Percentiles rank a stretch among this genome's conserved stretches.
These are phyloP conservation scores for Tagetes patula DNA, from an alignment of 129 eudicot species.

Conservation along the genomic window DNA sequence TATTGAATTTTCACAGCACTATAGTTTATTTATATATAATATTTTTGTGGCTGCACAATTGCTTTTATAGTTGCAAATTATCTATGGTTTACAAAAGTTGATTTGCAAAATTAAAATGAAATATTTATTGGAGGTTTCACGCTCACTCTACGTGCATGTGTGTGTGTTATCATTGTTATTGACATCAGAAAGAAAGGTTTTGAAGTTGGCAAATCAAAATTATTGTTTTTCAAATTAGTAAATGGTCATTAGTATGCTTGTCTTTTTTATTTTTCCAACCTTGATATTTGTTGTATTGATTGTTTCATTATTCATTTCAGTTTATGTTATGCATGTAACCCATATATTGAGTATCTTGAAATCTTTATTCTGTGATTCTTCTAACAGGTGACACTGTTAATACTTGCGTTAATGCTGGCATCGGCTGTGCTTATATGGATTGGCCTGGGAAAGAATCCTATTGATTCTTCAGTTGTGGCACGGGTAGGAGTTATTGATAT, in stretches of 20 bases:
- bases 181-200: not conserved
- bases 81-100: not conserved
- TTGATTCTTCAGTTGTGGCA: constrained; percentile 69
- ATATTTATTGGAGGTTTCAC: not conserved
- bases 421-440: constrained; percentile 84
- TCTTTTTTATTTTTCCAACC: not conserved
- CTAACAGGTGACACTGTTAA: constrained; percentile 65
- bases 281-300: not conserved
- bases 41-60: not conserved
- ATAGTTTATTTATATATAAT: too few species aligned
- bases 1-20: too few species aligned
- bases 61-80: not conserved
- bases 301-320: not conserved
- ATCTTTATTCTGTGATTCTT: constrained; percentile 18
- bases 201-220: constrained; percentile 1
- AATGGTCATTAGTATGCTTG: constrained; percentile 4
- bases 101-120: not conserved
- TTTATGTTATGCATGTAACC: constrained; percentile 1
- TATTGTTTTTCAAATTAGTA: not conserved
- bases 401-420: constrained; percentile 65
- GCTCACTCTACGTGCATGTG: not conserved
- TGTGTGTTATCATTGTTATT: not conserved
- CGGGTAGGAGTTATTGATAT: constrained; percentile 54
- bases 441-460: constrained; percentile 76
- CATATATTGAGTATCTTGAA: constrained; percentile 20